Evolutionary conservation across 225 moss, liverwort and hornwort genomes (phyloP).

Genomic region (Straminergon stramineum): DNA sequence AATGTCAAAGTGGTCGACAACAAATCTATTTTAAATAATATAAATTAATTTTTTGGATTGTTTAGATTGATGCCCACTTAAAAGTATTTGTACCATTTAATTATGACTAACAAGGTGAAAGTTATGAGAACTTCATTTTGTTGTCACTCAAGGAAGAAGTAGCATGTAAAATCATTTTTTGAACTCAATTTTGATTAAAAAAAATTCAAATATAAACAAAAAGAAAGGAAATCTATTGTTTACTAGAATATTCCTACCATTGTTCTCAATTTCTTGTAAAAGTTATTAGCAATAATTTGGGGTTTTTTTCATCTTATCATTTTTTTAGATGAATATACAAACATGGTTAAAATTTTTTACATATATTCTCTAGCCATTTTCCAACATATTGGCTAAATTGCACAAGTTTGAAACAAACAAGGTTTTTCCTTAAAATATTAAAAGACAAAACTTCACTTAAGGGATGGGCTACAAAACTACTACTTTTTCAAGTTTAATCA

Average conservation of each 20-base stretch:
- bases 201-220: neutral
- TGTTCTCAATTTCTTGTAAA: neutral
- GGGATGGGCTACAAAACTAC: no score
- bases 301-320: neutral
- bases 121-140: neutral
- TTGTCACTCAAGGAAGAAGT: neutral
- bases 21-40: neutral
- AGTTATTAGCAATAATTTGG: neutral
- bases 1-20: fast-evolving
- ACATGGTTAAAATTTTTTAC: neutral
- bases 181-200: neutral
- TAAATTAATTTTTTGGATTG: neutral
- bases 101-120: neutral
- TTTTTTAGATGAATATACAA: neutral
- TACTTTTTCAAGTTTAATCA: neutral
- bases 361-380: neutral
- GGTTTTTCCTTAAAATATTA: neutral
- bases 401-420: neutral
- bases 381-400: neutral
- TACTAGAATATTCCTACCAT: neutral
- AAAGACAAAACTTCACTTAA: neutral
- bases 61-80: neutral
- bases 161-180: neutral
- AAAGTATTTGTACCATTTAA: neutral
- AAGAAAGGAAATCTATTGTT: neutral